Conservation (phyloP, 352 stramenopile species). For the Globisporangium cederbergense region DNA sequence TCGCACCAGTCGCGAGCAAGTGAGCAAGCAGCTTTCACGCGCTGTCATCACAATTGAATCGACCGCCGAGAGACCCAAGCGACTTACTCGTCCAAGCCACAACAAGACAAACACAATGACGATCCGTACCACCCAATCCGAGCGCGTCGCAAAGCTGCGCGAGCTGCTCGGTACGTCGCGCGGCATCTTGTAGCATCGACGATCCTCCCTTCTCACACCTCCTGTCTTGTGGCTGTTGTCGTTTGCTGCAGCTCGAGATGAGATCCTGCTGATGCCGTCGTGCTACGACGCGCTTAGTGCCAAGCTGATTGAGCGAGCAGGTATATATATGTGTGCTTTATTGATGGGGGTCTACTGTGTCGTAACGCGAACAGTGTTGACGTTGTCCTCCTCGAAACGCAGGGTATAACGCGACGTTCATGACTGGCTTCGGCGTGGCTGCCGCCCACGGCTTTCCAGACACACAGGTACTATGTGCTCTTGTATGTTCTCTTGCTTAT, state of each 20-base stretch:
- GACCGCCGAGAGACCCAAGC: not conserved
- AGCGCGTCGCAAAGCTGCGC: conserved; percentile 45
- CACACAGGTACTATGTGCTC: conserved; percentile 60
- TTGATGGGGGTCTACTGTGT: not conserved
- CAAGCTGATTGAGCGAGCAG: conserved; percentile 81
- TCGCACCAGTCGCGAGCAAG: not conserved
- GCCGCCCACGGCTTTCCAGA: conserved; percentile 86
- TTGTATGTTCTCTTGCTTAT: not conserved
- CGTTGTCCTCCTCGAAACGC: not conserved
- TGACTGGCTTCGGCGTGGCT: conserved; percentile 92
- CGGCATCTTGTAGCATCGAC: not conserved
- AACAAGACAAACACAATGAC: not conserved
- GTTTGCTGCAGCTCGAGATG: conserved; percentile 31
- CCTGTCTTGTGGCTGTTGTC: not conserved
- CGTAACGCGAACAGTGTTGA: not conserved
- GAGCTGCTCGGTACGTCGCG: conserved; percentile 36
- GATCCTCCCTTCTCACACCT: conserved; percentile 1
- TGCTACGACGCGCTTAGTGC: conserved; percentile 91
- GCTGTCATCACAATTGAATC: conserved; percentile 1
- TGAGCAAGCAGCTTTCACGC: not conserved
- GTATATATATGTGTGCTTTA: conserved; percentile 4
- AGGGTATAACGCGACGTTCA: conserved; percentile 90
- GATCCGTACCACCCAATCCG: conserved; percentile 30
- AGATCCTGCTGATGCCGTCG: conserved; percentile 83
- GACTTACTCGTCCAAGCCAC: not conserved